These are phyloP conservation scores for Earliella scabrosa DNA, from an alignment of 1,284 basidiomycete genomes.

Conservation along the genomic window DNA sequence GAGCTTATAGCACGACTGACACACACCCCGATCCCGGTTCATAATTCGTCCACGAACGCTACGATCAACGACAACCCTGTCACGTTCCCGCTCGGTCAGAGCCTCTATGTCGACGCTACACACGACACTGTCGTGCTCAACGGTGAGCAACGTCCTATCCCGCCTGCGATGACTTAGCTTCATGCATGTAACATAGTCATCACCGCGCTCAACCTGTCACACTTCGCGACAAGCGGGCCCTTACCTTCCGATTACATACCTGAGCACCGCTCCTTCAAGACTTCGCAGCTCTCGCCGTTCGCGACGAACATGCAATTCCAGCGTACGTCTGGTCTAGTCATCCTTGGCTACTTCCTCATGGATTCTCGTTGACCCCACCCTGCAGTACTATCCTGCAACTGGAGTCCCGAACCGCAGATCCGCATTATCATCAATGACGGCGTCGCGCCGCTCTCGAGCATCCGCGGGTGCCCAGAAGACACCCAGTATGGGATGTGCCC, in stretches of 20 bases:
- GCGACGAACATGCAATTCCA: constrained; percentile 80
- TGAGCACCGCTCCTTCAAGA: constrained; percentile 59
- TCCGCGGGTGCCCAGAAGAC: constrained; percentile 73
- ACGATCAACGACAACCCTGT: constrained; percentile 73
- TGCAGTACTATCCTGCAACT: constrained; percentile 61
- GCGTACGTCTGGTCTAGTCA: constrained; percentile 47
- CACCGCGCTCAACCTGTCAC: constrained; percentile 76
- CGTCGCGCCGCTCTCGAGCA: constrained; percentile 77
- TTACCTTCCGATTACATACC: constrained; percentile 78
- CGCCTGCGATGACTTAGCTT: background rate
- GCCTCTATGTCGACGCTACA: constrained; percentile 85
- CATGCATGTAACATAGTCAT: constrained; percentile 60
- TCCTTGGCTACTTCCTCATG: no score
- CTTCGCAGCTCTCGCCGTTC: constrained; percentile 75
- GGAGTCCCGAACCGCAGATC: constrained; percentile 61
- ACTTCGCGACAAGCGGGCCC: constrained; percentile 68
- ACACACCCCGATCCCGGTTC: constrained; percentile 66
- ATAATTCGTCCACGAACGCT: constrained; percentile 80
- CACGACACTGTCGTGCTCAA: constrained; percentile 86
- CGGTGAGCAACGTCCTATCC: constrained; percentile 43
- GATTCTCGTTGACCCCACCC: background rate
- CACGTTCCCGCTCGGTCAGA: constrained; percentile 83
- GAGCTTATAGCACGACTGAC: constrained; percentile 83
- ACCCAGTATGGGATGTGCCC: constrained; percentile 79
- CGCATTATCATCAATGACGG: constrained; percentile 89